Evolutionary conservation across 1,284 basidiomycete species (phyloP).

Genomic region (Ceratobasidium sp.): DNA sequence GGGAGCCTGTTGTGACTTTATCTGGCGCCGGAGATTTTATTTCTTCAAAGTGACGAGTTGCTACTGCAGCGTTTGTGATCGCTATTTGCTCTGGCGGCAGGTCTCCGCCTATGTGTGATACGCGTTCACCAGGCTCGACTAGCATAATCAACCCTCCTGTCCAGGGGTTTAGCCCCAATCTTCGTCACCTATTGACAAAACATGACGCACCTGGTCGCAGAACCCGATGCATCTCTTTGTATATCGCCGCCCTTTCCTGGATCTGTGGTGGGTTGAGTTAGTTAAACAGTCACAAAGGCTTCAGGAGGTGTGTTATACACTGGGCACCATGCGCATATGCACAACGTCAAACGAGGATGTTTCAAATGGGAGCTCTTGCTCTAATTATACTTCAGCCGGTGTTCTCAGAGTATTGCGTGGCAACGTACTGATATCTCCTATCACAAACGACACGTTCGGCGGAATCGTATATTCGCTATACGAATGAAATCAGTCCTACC

Average conservation of each 20-base stretch:
- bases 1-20: background rate
- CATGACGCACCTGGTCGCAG: slow-evolving; percentile 4
- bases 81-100: slow-evolving; percentile 17
- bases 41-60: background rate
- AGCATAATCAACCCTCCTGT: slow-evolving; percentile 26
- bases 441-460: slow-evolving; percentile 18
- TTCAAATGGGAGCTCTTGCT: slow-evolving; percentile 16
- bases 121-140: slow-evolving; percentile 18
- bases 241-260: slow-evolving; percentile 16
- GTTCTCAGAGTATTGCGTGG: background rate
- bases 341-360: slow-evolving; percentile 13
- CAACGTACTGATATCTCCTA: slow-evolving; percentile 23
- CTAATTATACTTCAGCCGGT: background rate
- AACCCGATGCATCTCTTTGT: slow-evolving; percentile 30
- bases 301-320: background rate
- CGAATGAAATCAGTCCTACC: background rate
- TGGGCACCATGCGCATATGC: slow-evolving; percentile 36
- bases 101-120: slow-evolving; percentile 3
- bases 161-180: too few relatives aligned
- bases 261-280: background rate
- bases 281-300: background rate
- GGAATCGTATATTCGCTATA: background rate
- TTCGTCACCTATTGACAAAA: background rate
- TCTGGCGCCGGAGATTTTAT: slow-evolving; percentile 5
- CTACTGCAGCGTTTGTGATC: slow-evolving; percentile 9